Evolutionary conservation across 352 stramenopile species (phyloP), one percentile per base, ranked within the genome.

Genomic region (Phytophthora vignae): DNA sequence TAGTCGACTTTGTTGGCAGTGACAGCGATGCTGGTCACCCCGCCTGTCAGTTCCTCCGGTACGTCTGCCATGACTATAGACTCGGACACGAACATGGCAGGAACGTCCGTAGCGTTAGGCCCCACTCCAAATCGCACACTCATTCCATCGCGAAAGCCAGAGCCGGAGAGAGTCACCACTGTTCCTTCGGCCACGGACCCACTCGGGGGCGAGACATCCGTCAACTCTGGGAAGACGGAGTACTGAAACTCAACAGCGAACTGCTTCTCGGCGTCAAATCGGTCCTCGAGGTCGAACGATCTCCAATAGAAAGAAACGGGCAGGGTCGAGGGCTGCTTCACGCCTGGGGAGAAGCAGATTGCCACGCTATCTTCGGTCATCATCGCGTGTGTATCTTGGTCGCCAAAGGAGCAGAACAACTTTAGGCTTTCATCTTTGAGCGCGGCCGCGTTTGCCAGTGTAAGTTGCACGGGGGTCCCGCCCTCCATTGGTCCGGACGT

Each of bases 351-450:
- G 11, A 70, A 42, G 19, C 80, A 87, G 10, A 2, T 65, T 29
- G 67, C 33, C 33, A 21, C 55, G 27, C 68, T 55, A 15, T 67
- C 31, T 14, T 63, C 64, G 1, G 73, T 19, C 4, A 74, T n/a
- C 0, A 83, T 5, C 7, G 67, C 78, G 29, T 10, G 33, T n/a
- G 61, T 63, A 54, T 85, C 54, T 36, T 66, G 58, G 4, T 60
- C 65, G 3, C 76, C 77, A 73, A 90, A 90, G 1, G 60, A 73
- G 21, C 82, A 90, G 54, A 76, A 82, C 7, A 79, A 31, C 12
- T 10, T 9, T 8, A 50, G 57, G 0, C 67, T 8, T 52, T 64
- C 57, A 15, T 49, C 12, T 17, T 44, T 33, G 10, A 83, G 40
- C 2, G 15, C 25, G 17, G 69, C 19, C 5, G 40, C 3, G 9